phyloP scores from a whole-genome alignment of 2,329 filamentous ascomycete species.

The Penicillium sp. region DNA sequence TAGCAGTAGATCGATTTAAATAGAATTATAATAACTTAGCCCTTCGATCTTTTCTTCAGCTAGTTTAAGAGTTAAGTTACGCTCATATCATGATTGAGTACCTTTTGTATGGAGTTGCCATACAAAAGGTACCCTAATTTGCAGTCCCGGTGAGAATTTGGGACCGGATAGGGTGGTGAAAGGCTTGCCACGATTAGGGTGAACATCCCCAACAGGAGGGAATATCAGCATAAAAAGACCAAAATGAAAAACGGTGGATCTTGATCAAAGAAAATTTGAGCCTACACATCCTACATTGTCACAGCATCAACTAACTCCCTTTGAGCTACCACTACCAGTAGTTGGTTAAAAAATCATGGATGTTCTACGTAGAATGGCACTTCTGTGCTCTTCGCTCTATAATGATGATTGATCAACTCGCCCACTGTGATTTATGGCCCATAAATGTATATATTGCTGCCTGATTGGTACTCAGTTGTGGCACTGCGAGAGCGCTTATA shows the following conservation, averaged over 20 bases:
- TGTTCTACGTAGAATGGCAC: background rate
- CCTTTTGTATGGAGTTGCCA: too few species aligned
- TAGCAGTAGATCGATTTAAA: too few species aligned
- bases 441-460: background rate
- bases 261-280: background rate
- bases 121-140: too few species aligned
- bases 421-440: background rate
- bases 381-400: background rate
- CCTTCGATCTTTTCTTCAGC: too few species aligned
- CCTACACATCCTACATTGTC: background rate
- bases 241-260: background rate
- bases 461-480: background rate
- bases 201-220: background rate
- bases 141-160: too few species aligned
- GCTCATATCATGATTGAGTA: too few species aligned
- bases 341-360: background rate
- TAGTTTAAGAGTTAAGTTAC: too few species aligned
- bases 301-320: background rate
- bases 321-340: background rate
- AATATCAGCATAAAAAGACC: too few species aligned
- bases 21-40: too few species aligned
- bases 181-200: background rate
- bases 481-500: constrained; percentile 19
- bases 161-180: background rate
- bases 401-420: background rate